Conservation (phyloP, 2,329 filamentous ascomycete genomes). For the Phaeosphaeriaceae sp. region DNA sequence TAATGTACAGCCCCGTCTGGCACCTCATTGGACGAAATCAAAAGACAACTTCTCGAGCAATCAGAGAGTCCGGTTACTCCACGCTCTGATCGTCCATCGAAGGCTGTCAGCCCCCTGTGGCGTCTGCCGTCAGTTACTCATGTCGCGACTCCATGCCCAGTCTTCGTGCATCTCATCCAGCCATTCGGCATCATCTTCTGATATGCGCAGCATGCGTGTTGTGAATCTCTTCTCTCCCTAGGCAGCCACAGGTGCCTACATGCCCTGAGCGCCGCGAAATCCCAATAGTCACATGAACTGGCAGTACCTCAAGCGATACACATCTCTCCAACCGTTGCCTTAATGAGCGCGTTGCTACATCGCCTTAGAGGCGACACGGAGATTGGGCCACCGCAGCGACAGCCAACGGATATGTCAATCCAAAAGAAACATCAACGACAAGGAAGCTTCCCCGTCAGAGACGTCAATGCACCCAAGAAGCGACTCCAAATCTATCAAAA, state of each 20-base stretch:
- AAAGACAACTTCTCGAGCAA: background rate
- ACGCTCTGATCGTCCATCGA: conserved; percentile 2
- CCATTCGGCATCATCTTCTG: background rate
- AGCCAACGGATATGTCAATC: background rate
- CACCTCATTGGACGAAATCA: background rate
- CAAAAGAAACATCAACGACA: conserved; percentile 12
- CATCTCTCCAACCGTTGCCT: background rate
- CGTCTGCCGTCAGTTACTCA: background rate
- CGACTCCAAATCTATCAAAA: conserved; percentile 41
- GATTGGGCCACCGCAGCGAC: conserved; percentile 5
- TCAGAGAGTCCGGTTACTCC: background rate
- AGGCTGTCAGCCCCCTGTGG: background rate
- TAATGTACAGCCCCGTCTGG: background rate
- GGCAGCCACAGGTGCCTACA: background rate
- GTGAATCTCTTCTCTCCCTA: background rate
- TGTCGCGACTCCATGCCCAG: background rate
- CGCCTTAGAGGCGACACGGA: conserved; percentile 5
- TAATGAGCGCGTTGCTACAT: conserved; percentile 19
- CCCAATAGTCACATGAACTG: background rate
- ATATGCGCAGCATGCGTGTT: background rate
- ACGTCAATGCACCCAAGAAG: conserved; percentile 34
- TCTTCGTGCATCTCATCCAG: background rate
- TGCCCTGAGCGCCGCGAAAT: background rate
- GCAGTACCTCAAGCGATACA: background rate
- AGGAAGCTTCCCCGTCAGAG: conserved; percentile 19